Percentiles rank a stretch among this genome's conserved stretches.
Evolutionary conservation across 1,284 basidiomycete species (phyloP).

Genomic region (Moesziomyces aphidis): DNA sequence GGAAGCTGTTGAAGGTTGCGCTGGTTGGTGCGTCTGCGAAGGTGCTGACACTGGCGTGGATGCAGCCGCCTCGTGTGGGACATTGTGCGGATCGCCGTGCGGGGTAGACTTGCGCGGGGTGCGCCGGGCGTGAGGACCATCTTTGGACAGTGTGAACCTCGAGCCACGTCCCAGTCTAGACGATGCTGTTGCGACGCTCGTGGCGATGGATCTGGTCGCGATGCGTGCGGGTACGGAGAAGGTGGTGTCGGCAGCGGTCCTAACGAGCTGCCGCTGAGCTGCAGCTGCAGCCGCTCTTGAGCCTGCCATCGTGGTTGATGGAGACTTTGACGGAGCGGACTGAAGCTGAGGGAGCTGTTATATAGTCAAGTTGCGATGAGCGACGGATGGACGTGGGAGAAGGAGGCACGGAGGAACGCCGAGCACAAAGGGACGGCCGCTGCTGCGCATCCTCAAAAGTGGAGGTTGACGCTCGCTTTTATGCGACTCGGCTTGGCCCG

Average conservation of each 20-base stretch:
- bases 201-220: constrained; percentile 3
- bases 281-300: not conserved
- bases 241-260: not conserved
- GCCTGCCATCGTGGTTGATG: not conserved
- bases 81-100: constrained; percentile 2
- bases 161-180: constrained; percentile 11
- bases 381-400: not conserved
- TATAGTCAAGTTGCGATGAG: not conserved
- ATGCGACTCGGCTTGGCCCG: not conserved
- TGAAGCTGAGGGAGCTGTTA: too few relatives aligned
- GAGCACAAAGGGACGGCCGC: not conserved
- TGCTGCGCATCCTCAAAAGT: not conserved
- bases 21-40: not conserved
- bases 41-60: not conserved
- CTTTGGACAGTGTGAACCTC: constrained; percentile 11
- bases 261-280: not conserved
- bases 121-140: constrained; percentile 6
- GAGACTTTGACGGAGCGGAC: too few relatives aligned
- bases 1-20: not conserved
- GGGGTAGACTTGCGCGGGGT: not conserved
- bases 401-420: not conserved
- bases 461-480: not conserved
- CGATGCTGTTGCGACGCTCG: not conserved
- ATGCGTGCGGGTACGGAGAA: not conserved
- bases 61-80: not conserved